Base-by-base conservation (phyloP, 83 land plant species). In the Isoetes engelmannii region DNA sequence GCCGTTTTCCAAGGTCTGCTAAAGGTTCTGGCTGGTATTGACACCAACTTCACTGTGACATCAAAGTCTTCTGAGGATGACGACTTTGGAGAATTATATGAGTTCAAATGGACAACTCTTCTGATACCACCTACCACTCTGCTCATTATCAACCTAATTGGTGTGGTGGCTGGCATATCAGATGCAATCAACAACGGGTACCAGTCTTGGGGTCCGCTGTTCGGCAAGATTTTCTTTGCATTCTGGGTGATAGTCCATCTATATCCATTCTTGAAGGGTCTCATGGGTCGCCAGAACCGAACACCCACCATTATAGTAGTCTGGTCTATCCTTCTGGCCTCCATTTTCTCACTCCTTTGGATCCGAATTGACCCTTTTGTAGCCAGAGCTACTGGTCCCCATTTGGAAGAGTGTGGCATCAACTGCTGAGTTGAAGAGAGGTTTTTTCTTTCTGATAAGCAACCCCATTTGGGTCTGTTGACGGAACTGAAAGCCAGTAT, bases 241-340 rank as follows among this genome's bases (percentile, higher is more conserved):
- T 85, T 88, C 57, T 88, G 92, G 92, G 92, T 88, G 84, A 88
- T 88, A 57, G 81, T 88, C 46, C 92, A 88, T 73, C 85, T 88
- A 12, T 85, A 88, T 56, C 92, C 92, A 5, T 88, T 88, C 83
- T 80, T 88, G 12, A 88, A 88, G 77, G 92, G 92, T 76, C 67
- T 88, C 60, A 83, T 88, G 89, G 92, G 92, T 0, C 77, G 86
- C 41, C 92, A 88, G 72, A 88, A 88, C 66, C 75, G 92, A 37
- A 88, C 92, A 13, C 92, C 92, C 5, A 88, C 92, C 7, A 85
- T 88, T 56, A 85, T 88, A 13, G 75, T 87, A 8, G 92, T 88
- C 0, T 88, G 92, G 92, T 85, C 92, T 1, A 73, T 88, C 57
- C 83, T 88, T 4, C 83, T 88, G 44, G 92, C 92, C 6, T 88